Evolutionary conservation across 768 basidiomycete species (phyloP).

Genomic region (Trametes coccinea): DNA sequence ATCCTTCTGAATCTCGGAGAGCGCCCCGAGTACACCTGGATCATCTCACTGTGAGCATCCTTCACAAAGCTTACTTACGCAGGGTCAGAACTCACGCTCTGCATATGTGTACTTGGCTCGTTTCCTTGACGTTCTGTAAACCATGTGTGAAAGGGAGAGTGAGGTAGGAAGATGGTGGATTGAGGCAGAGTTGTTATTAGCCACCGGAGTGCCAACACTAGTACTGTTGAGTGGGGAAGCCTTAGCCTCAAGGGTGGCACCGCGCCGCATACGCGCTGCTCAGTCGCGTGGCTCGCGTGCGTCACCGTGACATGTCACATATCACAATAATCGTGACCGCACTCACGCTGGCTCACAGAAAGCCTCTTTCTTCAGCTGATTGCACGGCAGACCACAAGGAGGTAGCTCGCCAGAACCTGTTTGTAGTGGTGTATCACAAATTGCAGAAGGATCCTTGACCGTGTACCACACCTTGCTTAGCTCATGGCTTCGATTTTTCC

Average conservation of each 20-base stretch:
- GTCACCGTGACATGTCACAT: slow-evolving; percentile 3
- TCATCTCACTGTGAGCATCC: no score
- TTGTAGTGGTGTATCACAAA: no score
- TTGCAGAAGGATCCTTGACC: no score
- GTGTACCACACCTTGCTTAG: no score
- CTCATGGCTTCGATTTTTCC: no score
- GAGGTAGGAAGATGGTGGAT: not conserved
- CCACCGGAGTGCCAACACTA: not conserved
- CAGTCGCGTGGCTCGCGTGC: slow-evolving; percentile 10
- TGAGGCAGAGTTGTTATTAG: not conserved
- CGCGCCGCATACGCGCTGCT: slow-evolving; percentile 14
- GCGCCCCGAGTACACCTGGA: slow-evolving; percentile 49
- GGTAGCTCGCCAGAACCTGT: no score
- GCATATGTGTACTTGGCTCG: slow-evolving; percentile 39
- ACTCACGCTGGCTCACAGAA: no score
- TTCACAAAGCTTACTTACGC: no score
- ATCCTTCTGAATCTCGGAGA: slow-evolving; percentile 45
- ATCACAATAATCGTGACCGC: no score
- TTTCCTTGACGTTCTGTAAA: slow-evolving; percentile 19
- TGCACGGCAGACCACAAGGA: no score
- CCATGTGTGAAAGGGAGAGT: slow-evolving; percentile 10
- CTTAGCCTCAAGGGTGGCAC: not conserved
- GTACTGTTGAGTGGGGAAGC: not conserved
- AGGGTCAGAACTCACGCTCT: slow-evolving; percentile 37
- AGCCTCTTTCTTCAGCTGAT: no score